phyloP scores from a whole-genome alignment of 306 rosid species.

The Sindora glabra region DNA sequence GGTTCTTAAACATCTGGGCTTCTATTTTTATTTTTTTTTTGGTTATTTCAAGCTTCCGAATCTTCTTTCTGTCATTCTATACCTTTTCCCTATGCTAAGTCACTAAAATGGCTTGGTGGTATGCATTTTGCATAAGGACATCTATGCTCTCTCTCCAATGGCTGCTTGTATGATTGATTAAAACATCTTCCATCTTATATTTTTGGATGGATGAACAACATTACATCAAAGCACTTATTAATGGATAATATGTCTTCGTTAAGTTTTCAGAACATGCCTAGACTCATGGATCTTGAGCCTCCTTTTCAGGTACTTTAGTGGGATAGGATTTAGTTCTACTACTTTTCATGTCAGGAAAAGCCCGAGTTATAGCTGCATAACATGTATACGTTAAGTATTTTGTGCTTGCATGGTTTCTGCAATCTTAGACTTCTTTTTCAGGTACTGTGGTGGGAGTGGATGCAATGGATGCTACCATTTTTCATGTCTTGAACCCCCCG shows the following conservation, averaged over 20 bases:
- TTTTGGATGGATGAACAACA: background rate
- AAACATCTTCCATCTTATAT: background rate
- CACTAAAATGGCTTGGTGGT: background rate
- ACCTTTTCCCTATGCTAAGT: background rate
- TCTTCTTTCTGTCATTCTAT: background rate
- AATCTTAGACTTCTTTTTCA: conserved; percentile 16
- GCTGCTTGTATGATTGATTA: background rate
- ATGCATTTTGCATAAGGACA: background rate
- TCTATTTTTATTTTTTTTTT: background rate
- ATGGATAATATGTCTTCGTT: background rate
- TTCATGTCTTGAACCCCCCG: conserved; percentile 67
- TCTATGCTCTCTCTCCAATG: background rate
- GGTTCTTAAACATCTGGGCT: background rate
- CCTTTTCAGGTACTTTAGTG: conserved; percentile 53
- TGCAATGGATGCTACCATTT: conserved; percentile 52
- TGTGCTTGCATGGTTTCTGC: background rate
- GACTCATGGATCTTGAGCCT: background rate
- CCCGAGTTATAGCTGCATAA: background rate
- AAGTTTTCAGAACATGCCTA: conserved; percentile 2
- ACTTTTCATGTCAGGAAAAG: too few relatives aligned
- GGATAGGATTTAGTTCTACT: too few relatives aligned
- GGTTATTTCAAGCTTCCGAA: too few relatives aligned
- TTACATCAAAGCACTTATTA: background rate
- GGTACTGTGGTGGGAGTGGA: conserved; percentile 64
- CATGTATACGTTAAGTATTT: background rate